Base-by-base conservation (phyloP, 306 rosid genomes). In the Fagus sylvatica region DNA sequence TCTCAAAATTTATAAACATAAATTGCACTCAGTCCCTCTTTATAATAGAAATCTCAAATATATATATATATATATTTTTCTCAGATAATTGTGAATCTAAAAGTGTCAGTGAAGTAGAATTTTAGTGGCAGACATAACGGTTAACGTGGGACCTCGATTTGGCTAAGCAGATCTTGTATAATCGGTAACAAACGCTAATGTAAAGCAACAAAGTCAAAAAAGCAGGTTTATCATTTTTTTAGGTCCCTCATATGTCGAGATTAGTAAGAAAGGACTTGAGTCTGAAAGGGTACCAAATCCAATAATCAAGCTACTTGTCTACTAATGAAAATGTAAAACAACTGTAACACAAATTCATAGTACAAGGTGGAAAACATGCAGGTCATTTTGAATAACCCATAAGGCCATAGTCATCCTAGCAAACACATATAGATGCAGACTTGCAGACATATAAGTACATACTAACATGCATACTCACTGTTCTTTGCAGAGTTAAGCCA, bases 401-500 rank as follows among this genome's bases (percentile, higher is more conserved):
- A 36, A 62, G 22, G n/a, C n/a, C n/a, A n/a, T 8, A 65, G 11
- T 17, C 46, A 17, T 4, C 40, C 32, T 39, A n/a, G 15, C 6
- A 65, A 65, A 39, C 12, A 39, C 49, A 65, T 1, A 65, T 1
- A 34, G 42, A 41, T 42, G 4, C 49, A 39, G 33, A 22, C 67
- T n/a, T n/a, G n/a, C n/a, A n/a, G n/a, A 42, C 7, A 32, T 15
- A 49, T 59, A 74, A 78, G 65, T 56, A 71, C 53, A 49, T 16
- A 39, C 74, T 67, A 16, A 71, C 62, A 56, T n/a, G 64, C 56
- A 80, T 12, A 53, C 77, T n/a, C n/a, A n/a, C n/a, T n/a, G n/a
- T n/a, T n/a, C n/a, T 85, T 69, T 95, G 99, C 22, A 95, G 91
- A 16, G 98, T 91, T n/a, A 91, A 56, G 36, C 98, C 98, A 0